A percentile compares a stretch with the other conserved stretches of the same genome.
phyloP scores from a whole-genome alignment of 345 rosid genomes.

The Brassica cretica region DNA sequence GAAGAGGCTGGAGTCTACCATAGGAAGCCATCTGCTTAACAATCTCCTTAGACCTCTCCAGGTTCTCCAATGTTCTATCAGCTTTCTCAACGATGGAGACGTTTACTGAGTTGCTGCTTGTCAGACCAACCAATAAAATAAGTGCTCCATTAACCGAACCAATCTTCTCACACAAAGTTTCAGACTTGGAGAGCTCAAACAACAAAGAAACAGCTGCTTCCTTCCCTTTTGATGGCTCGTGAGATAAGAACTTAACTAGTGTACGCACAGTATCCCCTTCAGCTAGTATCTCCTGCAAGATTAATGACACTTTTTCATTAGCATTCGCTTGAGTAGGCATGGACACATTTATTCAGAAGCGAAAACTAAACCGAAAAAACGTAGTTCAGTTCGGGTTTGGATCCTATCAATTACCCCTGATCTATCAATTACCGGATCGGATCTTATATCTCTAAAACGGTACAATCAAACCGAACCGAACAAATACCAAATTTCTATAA shows the following conservation, averaged over 20 bases:
- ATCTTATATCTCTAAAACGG: too few relatives aligned
- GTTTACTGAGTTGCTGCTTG: constrained; percentile 84
- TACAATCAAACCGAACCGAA: too few relatives aligned
- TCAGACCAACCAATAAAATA: constrained; percentile 89
- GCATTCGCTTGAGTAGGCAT: constrained; percentile 7
- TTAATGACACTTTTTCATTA: constrained; percentile 31
- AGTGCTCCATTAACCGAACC: constrained; percentile 93
- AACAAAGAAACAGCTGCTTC: constrained; percentile 90
- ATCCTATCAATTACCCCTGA: background rate
- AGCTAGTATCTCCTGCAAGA: constrained; percentile 72
- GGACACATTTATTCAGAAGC: background rate
- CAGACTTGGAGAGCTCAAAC: constrained; percentile 90
- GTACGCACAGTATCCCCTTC: constrained; percentile 97
- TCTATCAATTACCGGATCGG: background rate
- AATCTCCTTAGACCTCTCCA: constrained; percentile 78
- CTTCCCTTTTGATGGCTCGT: constrained; percentile 85
- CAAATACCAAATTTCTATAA: too few relatives aligned
- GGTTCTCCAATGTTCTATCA: constrained; percentile 76
- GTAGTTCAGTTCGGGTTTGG: background rate
- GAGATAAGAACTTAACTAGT: constrained; percentile 79
- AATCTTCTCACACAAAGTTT: constrained; percentile 84
- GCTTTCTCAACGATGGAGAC: constrained; percentile 81
- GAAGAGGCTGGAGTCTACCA: constrained; percentile 89
- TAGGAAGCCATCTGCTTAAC: constrained; percentile 92
- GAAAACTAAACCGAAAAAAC: background rate